A percentile compares a stretch with the other conserved stretches of the same genome.
Conservation (phyloP, 176 grass and related monocot genomes). For the Bolboschoenus planiculmis region DNA sequence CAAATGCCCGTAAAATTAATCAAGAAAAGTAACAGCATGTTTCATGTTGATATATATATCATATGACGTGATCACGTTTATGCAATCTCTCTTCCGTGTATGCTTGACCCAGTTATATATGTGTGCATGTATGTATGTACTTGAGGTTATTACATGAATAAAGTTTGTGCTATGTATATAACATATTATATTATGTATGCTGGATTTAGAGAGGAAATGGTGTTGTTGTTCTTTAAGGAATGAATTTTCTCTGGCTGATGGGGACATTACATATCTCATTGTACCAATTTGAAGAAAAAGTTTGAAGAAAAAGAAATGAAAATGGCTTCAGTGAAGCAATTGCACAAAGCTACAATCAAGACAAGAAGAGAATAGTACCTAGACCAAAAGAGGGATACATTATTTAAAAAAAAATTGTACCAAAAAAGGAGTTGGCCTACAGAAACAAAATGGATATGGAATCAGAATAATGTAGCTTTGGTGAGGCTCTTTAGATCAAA, state of each 20-base stretch:
- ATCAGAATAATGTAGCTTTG: neutral
- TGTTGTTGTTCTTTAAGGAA: neutral
- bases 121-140: neutral
- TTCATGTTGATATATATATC: neutral
- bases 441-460: neutral
- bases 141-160: neutral
- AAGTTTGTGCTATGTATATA: neutral
- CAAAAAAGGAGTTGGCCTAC: neutral
- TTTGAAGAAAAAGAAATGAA: neutral
- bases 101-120: neutral
- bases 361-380: neutral
- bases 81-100: neutral
- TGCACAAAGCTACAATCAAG: neutral
- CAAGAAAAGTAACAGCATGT: neutral
- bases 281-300: neutral
- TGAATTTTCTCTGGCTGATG: neutral
- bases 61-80: neutral
- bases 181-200: neutral
- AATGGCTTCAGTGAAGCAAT: neutral
- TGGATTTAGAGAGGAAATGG: neutral
- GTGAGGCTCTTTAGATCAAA: neutral
- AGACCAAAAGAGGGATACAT: neutral
- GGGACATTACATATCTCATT: no score
- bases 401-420: neutral
- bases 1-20: slow-evolving; percentile 55